Conservation (phyloP, 768 basidiomycete genomes). For the Harrya chromipes region DNA sequence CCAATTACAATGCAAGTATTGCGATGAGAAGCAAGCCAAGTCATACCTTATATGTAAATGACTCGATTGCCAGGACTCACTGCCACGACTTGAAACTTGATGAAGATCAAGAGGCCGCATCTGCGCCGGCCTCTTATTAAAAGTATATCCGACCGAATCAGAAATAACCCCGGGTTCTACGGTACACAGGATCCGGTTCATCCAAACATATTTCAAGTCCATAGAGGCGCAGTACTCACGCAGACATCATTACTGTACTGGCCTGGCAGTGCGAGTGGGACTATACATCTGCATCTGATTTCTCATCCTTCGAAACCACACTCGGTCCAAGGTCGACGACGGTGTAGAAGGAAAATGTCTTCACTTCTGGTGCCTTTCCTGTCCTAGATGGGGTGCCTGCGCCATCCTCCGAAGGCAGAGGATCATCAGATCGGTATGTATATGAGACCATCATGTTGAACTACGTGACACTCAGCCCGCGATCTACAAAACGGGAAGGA, state of each 20-base stretch:
- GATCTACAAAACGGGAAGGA: not conserved
- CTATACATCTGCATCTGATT: conserved; percentile 20
- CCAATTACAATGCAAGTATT: too few species aligned
- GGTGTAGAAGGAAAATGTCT: conserved; percentile 88
- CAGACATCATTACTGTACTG: not conserved
- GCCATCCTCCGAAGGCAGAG: conserved; percentile 60
- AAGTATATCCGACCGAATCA: too few species aligned
- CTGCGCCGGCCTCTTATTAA: too few species aligned
- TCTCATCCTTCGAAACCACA: conserved; percentile 57
- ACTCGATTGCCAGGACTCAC: not conserved
- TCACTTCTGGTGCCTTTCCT: conserved; percentile 64
- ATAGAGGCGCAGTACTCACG: not conserved
- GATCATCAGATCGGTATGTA: conserved; percentile 91
- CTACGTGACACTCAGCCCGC: conserved; percentile 39
- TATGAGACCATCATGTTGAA: conserved; percentile 94
- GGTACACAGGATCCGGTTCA: too few species aligned
- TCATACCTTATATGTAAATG: too few species aligned
- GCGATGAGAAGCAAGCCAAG: too few species aligned
- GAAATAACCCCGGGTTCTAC: too few species aligned
- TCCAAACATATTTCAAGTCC: too few species aligned
- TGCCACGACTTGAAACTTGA: too few species aligned
- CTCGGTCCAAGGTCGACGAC: conserved; percentile 77
- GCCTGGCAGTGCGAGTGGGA: too few species aligned
- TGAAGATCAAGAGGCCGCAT: too few species aligned
- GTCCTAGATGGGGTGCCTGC: conserved; percentile 44